Conservation (phyloP, 257 asterid genomes). For the Solanum chmielewskii region DNA sequence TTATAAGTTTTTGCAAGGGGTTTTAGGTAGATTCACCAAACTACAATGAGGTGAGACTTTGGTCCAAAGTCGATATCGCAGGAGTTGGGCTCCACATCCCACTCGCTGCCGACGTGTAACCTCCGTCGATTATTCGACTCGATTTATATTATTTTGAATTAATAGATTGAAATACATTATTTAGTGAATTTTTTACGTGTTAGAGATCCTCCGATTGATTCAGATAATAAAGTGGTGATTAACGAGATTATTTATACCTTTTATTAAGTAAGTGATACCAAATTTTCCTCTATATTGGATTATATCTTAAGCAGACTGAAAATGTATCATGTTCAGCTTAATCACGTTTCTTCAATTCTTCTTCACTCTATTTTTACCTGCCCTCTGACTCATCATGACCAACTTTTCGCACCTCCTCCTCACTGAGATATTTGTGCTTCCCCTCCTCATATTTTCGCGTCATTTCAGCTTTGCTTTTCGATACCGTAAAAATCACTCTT, state of each 20-base stretch:
- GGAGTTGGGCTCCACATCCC: slow-evolving; percentile 17
- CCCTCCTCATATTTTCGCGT: too few species aligned
- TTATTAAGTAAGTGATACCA: not conserved
- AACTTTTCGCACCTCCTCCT: not conserved
- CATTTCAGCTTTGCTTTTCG: not conserved
- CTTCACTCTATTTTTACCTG: not conserved
- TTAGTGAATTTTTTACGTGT: too few species aligned
- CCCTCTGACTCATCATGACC: not conserved
- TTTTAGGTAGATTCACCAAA: not conserved
- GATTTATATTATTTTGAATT: too few species aligned
- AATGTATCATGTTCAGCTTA: too few species aligned
- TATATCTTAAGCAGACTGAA: rapidly evolving
- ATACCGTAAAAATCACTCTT: too few species aligned
- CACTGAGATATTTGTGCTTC: not conserved
- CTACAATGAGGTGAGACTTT: not conserved
- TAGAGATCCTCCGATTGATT: too few species aligned
- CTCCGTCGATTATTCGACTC: not conserved
- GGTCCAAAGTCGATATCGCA: not conserved
- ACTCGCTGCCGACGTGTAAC: slow-evolving; percentile 17
- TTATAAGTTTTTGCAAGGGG: not conserved
- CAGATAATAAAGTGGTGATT: not conserved
- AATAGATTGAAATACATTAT: not conserved
- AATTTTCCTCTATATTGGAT: not conserved
- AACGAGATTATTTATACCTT: too few species aligned
- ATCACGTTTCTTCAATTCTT: not conserved